Conservation (phyloP, 495 filamentous ascomycete genomes). For the Filosporella fistucella region DNA sequence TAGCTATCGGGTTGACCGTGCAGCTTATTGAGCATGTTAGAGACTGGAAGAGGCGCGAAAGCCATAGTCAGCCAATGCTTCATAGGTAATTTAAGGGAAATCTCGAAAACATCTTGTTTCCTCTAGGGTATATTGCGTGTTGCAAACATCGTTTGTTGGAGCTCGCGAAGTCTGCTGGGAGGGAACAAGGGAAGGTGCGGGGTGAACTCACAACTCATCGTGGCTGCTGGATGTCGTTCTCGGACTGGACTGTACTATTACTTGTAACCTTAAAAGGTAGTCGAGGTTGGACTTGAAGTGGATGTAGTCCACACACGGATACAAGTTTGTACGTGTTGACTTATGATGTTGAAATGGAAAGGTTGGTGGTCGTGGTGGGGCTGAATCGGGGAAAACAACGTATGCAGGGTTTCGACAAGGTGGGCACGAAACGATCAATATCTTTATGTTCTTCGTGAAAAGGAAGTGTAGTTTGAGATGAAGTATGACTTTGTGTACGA, state of each 20-base stretch:
- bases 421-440: too few relatives aligned
- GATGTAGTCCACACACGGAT: not conserved
- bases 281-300: not conserved
- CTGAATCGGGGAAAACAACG: not conserved
- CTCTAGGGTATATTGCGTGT: not conserved
- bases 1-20: constrained; percentile 97
- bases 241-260: constrained; percentile 9
- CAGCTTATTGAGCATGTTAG: constrained; percentile 88
- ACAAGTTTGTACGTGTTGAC: not conserved
- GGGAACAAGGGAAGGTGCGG: constrained; percentile 4
- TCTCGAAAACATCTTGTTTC: not conserved
- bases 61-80: constrained; percentile 5
- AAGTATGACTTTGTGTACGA: too few relatives aligned
- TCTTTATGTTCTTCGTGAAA: too few relatives aligned
- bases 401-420: too few relatives aligned
- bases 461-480: too few relatives aligned
- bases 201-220: constrained; percentile 44
- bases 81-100: constrained; percentile 1
- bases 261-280: too few relatives aligned
- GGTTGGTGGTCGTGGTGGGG: not conserved
- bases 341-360: not conserved
- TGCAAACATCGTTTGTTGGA: not conserved
- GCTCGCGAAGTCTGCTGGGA: not conserved
- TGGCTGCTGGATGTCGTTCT: constrained; percentile 21
- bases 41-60: constrained; percentile 17